Base-by-base conservation (phyloP, 1,284 basidiomycete genomes). In the Pseudozyma hubeiensis region DNA sequence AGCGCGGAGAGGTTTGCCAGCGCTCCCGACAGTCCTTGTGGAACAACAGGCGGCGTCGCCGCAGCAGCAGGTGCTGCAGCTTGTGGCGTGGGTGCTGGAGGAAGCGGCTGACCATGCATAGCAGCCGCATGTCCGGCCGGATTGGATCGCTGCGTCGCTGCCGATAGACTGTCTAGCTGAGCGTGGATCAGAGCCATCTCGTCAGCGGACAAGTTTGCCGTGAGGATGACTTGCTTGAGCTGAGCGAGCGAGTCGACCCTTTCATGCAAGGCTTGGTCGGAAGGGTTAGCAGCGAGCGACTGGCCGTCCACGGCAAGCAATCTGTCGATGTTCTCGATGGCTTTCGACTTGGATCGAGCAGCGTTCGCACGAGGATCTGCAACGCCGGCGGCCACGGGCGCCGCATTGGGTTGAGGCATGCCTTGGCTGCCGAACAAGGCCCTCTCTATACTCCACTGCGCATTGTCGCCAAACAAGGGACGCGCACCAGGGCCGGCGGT, bases 121-220 rank as follows among this genome's bases (percentile, higher is more conserved):
- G 65, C 85, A 64, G 74, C 60, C 44, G 80, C 74, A 34, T 69
- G 66, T 34, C 67, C 77, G 54, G 81, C 84, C 64, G 56, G 72
- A 29, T 54, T 51, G 17, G 53, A 30, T 33, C 31, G 39, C 33
- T 64, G 59, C 17, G 64, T 40, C 6, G 47, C 48, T 31, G 60
- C 50, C 35, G 90, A 87, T 17, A 94, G 85, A 34, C 88, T 87
- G 39, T 91, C 90, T 7, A 96, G 85, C 81, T 94, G 92, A 35
- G 86, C 85, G 0, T 93, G 87, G 57, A 96, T 94, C 80, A 93
- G 91, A 43, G 88, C 87, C 31, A 95, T 87, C 81, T 95, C 92
- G 30, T 89, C 89, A 76, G 91, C 90, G 2, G 92, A 92, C 16
- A 94, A 90, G 14, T 91, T 91, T 2, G 89, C 83, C 17, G 78